Percentiles rank a stretch among this genome's conserved stretches.
These are phyloP conservation scores for Xylaria sp. DNA, from an alignment of 2,329 filamentous ascomycete species.

Conservation along the genomic window DNA sequence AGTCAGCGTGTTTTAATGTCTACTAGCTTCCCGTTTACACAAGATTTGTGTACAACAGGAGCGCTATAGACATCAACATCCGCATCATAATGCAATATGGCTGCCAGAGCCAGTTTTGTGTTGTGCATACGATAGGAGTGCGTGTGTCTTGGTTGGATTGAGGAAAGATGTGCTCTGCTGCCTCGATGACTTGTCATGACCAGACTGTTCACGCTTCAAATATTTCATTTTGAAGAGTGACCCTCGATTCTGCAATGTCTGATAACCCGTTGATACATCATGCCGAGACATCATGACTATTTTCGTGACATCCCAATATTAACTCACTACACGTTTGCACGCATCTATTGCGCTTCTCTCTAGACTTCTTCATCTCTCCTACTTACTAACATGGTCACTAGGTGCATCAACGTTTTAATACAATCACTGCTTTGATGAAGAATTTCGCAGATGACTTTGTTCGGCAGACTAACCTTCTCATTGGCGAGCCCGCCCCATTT, in stretches of 20 bases:
- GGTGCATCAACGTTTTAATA: slow-evolving; percentile 79
- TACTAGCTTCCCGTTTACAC: background rate
- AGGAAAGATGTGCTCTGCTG: background rate
- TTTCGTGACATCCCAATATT: background rate
- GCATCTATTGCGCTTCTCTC: background rate
- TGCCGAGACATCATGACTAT: background rate
- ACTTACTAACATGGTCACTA: slow-evolving; percentile 42
- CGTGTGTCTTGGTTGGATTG: background rate
- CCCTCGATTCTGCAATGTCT: background rate
- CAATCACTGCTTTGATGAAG: slow-evolving; percentile 79
- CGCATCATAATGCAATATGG: background rate
- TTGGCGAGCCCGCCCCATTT: slow-evolving; percentile 65
- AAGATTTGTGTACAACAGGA: background rate
- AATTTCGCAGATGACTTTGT: slow-evolving; percentile 84
- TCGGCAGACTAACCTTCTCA: slow-evolving; percentile 83
- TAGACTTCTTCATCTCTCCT: background rate
- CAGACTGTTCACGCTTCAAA: background rate
- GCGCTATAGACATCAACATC: no score
- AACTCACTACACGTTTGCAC: background rate
- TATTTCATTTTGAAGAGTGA: background rate
- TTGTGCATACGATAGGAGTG: background rate
- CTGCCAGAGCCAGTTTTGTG: background rate
- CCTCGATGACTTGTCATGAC: background rate
- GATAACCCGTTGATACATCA: no score
- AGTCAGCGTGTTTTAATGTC: background rate